Evolutionary conservation across 441 rosid species (phyloP).

Genomic region (Corymbia calophylla): DNA sequence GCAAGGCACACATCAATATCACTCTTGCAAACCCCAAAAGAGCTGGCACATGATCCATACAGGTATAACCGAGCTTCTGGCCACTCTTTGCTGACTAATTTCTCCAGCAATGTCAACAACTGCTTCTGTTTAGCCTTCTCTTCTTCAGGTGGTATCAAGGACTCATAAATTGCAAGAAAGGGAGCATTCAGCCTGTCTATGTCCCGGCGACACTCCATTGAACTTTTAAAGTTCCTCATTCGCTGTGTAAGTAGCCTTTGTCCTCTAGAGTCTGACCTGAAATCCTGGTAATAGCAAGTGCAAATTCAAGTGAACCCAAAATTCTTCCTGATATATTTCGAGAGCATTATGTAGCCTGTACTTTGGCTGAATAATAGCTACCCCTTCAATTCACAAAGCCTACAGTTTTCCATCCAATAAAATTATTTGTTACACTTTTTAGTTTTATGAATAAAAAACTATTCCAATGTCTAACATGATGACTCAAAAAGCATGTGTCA

Average conservation of each 20-base stretch:
- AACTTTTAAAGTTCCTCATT: constrained; percentile 47
- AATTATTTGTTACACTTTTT: background rate
- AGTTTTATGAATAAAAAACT: background rate
- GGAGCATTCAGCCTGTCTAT: constrained; percentile 45
- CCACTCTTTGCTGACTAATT: constrained; percentile 76
- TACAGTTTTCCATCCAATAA: background rate
- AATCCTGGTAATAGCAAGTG: constrained; percentile 43
- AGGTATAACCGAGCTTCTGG: constrained; percentile 74
- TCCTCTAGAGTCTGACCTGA: constrained; percentile 76
- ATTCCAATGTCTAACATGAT: background rate
- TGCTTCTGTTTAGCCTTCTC: constrained; percentile 80
- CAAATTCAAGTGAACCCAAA: constrained; percentile 6
- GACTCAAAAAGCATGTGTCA: background rate
- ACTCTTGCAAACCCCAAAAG: constrained; percentile 85
- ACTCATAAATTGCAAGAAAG: constrained; percentile 59
- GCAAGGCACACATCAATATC: constrained; percentile 95
- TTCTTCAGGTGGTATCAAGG: constrained; percentile 71
- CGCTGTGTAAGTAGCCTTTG: constrained; percentile 56
- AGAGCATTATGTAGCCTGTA: background rate
- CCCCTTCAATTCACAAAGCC: background rate
- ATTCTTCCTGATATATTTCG: background rate
- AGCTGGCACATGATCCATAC: constrained; percentile 94
- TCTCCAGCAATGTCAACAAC: constrained; percentile 52
- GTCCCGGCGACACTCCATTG: constrained; percentile 52
- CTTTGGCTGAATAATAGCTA: background rate